These are phyloP conservation scores for Diaporthe caulivora DNA, from an alignment of 2,329 filamentous ascomycete species.

Conservation along the genomic window DNA sequence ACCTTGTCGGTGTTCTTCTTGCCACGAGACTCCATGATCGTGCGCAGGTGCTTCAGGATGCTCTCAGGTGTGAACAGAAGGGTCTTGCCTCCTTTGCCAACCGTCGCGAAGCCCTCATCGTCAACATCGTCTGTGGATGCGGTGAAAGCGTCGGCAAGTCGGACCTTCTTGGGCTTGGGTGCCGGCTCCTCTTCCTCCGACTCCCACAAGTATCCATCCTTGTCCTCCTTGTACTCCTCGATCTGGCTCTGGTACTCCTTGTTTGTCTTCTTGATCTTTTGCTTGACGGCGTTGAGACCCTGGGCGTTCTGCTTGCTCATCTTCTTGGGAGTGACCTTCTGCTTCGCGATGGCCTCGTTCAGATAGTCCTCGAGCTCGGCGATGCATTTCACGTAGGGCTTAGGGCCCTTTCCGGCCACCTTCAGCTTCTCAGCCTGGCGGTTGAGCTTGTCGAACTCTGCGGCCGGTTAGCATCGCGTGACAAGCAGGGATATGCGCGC, in stretches of 20 bases:
- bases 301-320: slow-evolving; percentile 97
- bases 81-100: slow-evolving; percentile 89
- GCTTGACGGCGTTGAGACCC: slow-evolving; percentile 96
- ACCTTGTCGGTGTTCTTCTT: slow-evolving; percentile 98
- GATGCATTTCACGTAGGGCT: slow-evolving; percentile 91
- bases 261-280: slow-evolving; percentile 99
- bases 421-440: slow-evolving; percentile 84
- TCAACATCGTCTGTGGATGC: slow-evolving; percentile 67
- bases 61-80: slow-evolving; percentile 96
- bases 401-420: slow-evolving; percentile 83
- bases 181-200: slow-evolving; percentile 80
- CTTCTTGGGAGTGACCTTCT: slow-evolving; percentile 96
- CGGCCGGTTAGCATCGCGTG: slow-evolving; percentile 40
- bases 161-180: slow-evolving; percentile 65
- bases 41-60: slow-evolving; percentile 95
- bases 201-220: slow-evolving; percentile 84
- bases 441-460: slow-evolving; percentile 96
- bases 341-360: slow-evolving; percentile 93
- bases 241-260: slow-evolving; percentile 92
- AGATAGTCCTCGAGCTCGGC: slow-evolving; percentile 95
- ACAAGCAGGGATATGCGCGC: not conserved
- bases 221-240: slow-evolving; percentile 86
- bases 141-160: slow-evolving; percentile 59
- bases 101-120: slow-evolving; percentile 89
- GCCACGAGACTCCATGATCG: slow-evolving; percentile 94